These are phyloP conservation scores for Hirsutella minnesotensis DNA, from an alignment of 2,329 filamentous ascomycete genomes.

Conservation along the genomic window DNA sequence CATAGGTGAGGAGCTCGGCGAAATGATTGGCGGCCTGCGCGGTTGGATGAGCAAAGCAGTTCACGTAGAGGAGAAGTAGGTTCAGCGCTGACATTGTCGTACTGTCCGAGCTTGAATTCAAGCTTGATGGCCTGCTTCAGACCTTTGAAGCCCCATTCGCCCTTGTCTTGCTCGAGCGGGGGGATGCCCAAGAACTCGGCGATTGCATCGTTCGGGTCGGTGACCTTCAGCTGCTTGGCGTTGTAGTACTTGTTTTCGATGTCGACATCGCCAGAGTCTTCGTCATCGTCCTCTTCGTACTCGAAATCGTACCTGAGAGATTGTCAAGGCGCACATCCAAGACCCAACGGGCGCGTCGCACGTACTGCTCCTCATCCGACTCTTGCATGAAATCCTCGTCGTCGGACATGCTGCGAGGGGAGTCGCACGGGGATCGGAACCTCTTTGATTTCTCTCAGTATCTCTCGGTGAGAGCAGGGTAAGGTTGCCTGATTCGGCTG, in stretches of 20 bases:
- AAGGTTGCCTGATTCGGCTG: too few species aligned
- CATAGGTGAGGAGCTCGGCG: constrained; percentile 88
- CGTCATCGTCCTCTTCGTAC: constrained; percentile 86
- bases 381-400: constrained; percentile 38
- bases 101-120: constrained; percentile 84
- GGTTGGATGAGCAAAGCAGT: constrained; percentile 7
- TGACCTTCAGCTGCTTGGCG: constrained; percentile 88
- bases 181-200: constrained; percentile 87
- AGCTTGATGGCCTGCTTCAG: constrained; percentile 97
- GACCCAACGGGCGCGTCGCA: background rate
- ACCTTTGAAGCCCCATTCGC: constrained; percentile 97
- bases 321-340: constrained; percentile 2
- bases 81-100: constrained; percentile 51
- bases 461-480: too few species aligned
- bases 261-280: constrained; percentile 78
- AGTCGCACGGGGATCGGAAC: background rate
- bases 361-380: constrained; percentile 33
- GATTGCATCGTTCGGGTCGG: constrained; percentile 79
- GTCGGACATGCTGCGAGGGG: constrained; percentile 31
- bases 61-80: constrained; percentile 2
- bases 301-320: constrained; percentile 74
- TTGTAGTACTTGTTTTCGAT: constrained; percentile 99
- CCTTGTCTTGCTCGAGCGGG: constrained; percentile 75
- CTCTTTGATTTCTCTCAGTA: too few species aligned
- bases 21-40: constrained; percentile 79